phyloP scores from a whole-genome alignment of 2,329 filamentous ascomycete genomes.

The Xylaria arbuscula region DNA sequence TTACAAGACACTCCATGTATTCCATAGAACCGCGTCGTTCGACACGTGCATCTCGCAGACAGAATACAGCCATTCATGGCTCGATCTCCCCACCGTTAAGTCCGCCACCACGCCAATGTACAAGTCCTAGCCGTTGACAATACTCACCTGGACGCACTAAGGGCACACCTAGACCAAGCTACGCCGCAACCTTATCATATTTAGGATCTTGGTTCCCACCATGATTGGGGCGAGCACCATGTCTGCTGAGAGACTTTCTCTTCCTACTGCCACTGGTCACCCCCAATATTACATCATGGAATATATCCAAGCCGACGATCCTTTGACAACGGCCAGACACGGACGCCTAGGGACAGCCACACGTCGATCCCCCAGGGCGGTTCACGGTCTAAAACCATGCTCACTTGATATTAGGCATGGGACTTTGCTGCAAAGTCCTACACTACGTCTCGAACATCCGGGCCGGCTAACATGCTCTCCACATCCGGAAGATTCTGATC shows the following conservation, averaged over 20 bases:
- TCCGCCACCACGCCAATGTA: slow-evolving; percentile 3
- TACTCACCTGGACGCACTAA: slow-evolving; percentile 5
- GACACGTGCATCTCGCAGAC: background rate
- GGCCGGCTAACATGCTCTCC: background rate
- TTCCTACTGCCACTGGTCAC: slow-evolving; percentile 2
- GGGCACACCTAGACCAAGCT: slow-evolving; percentile 4
- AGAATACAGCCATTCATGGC: background rate
- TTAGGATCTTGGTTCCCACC: background rate
- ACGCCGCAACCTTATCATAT: slow-evolving; percentile 4
- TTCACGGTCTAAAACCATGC: slow-evolving; percentile 5
- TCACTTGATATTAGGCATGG: slow-evolving; percentile 12
- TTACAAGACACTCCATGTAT: background rate
- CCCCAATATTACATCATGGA: slow-evolving; percentile 9
- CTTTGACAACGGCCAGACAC: slow-evolving; percentile 4
- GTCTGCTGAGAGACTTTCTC: background rate
- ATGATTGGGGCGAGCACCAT: slow-evolving; percentile 6
- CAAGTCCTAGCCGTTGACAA: background rate
- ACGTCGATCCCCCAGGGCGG: slow-evolving; percentile 11
- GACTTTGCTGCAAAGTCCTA: slow-evolving; percentile 15
- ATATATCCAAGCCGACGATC: slow-evolving; percentile 8
- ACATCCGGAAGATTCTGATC: background rate
- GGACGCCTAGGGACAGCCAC: slow-evolving; percentile 5
- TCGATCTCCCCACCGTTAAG: slow-evolving; percentile 7
- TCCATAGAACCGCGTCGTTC: background rate
- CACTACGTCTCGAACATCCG: background rate